Evolutionary conservation across 805 yeast genomes (phyloP).

Genomic region (Cyberlindnera mycetangii): DNA sequence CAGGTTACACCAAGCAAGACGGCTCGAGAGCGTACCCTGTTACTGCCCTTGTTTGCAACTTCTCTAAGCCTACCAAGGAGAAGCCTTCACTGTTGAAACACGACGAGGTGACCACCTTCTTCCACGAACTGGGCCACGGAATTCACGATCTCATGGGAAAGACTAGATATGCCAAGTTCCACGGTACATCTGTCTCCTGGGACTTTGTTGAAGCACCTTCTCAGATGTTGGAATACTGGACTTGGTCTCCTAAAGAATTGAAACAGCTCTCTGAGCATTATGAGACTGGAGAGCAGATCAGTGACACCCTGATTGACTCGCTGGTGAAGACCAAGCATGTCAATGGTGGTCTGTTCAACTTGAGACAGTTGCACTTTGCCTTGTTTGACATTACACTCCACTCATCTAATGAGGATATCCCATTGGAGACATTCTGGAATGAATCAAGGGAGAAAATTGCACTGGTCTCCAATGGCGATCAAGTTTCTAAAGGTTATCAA

Average conservation of each 20-base stretch:
- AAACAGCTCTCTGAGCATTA: constrained; percentile 64
- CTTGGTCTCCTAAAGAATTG: constrained; percentile 69
- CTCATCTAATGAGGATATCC: constrained; percentile 40
- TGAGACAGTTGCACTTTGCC: constrained; percentile 79
- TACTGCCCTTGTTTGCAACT: constrained; percentile 80
- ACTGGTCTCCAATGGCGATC: constrained; percentile 52
- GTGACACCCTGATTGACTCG: constrained; percentile 53
- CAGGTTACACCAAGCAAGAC: constrained; percentile 51
- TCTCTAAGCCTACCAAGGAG: constrained; percentile 65
- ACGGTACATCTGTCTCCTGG: constrained; percentile 72
- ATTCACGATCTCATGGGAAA: constrained; percentile 73
- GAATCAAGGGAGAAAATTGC: constrained; percentile 60
- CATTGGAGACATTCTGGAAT: constrained; percentile 62
- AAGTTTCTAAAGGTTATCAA: constrained; percentile 61
- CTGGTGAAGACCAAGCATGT: constrained; percentile 68
- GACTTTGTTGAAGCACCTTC: constrained; percentile 93
- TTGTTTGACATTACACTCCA: constrained; percentile 75
- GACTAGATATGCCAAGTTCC: constrained; percentile 63
- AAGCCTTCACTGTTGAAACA: constrained; percentile 78
- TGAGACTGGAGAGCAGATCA: constrained; percentile 50
- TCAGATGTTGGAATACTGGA: constrained; percentile 85
- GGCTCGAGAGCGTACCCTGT: constrained; percentile 60
- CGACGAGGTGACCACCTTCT: constrained; percentile 75
- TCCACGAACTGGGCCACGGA: constrained; percentile 91
- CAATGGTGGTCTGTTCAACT: constrained; percentile 65